Evolutionary conservation across 345 rosid genomes (phyloP), one percentile per base, ranked within the genome.

Genomic region (Gossypium australe): DNA sequence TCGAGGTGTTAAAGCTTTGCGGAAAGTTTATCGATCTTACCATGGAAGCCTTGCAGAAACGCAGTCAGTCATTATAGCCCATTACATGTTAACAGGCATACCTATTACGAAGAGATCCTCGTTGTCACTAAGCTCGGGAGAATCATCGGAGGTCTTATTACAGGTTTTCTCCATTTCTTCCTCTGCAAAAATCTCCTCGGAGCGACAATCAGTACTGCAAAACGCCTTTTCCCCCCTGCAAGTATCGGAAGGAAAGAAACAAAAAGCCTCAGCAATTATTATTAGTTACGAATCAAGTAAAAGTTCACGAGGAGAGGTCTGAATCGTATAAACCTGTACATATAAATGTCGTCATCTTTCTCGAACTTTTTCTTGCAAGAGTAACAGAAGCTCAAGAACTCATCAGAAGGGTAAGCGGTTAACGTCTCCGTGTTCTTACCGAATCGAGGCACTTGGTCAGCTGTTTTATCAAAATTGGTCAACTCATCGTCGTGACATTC

Each of bases 211-310:
- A 10, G 10, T 73, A 27, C 95, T 89, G 87, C 98, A 94, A 73
- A 94, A 94, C 8, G 94, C 86, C 81, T 86, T 91, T 83, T 91
- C 97, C 47, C 93, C 96, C 65, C 98, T 94, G 90, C 83, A 84
- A 69, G 67, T 74, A 43, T 12, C 47, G 8, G 52, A 10, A 68
- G 49, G 49, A 45, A 9, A 45, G 7, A 3, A 34, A 44, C 55
- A 53, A 56, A 71, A 43, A 55, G 66, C 34, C 59, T 74, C 25
- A 61, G 52, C 16, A 47, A 25, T 16, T 11, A 45, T 48, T 48
- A 51, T 2, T 43, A 9, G 20, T 13, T 29, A 55, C 7, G 70
- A 43, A 43, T 18, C 0, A 49, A 9, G 11, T 1, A 41, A 20
- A 61, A 12, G 1, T n/a, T 2, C 18, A 65, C 56, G 74, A 24